phyloP scores from a whole-genome alignment of 495 filamentous ascomycete species.

The Penicillium maclennaniae region DNA sequence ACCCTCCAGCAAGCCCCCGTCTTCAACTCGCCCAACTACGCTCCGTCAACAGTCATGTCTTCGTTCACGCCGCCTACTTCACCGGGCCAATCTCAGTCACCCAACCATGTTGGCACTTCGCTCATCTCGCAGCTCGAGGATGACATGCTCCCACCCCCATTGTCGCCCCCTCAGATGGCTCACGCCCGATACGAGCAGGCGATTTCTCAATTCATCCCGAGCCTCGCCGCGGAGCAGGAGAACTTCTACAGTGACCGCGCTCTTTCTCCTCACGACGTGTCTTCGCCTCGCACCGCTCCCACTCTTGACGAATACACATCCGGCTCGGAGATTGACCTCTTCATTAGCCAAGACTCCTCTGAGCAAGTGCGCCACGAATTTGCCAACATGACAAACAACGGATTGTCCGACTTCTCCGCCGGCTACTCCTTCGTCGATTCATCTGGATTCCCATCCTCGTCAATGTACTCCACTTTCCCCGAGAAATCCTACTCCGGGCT shows the following conservation, averaged over 20 bases:
- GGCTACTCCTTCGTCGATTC: conserved; percentile 26
- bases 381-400: conserved; percentile 24
- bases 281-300: conserved; percentile 39
- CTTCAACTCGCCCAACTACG: conserved; percentile 41
- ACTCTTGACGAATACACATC: conserved; percentile 38
- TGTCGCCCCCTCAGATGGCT: conserved; percentile 29
- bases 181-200: conserved; percentile 24
- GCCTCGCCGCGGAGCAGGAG: conserved; percentile 25
- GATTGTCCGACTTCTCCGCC: conserved; percentile 31
- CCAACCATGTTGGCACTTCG: conserved; percentile 44
- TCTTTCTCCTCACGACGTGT: conserved; percentile 31
- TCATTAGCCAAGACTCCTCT: conserved; percentile 40
- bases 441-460: conserved; percentile 31
- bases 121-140: conserved; percentile 41
- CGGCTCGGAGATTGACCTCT: conserved; percentile 45
- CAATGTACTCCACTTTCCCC: conserved; percentile 34
- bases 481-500: conserved; percentile 34
- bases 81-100: conserved; percentile 47
- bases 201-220: conserved; percentile 20
- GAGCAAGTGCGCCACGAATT: conserved; percentile 35
- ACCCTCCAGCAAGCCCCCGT: conserved; percentile 29
- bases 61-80: conserved; percentile 49
- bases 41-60: conserved; percentile 38
- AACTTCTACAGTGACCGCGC: conserved; percentile 33
- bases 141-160: conserved; percentile 35